Evolutionary conservation across 116 monocot genomes (phyloP), one percentile per base, ranked within the genome.

Genomic region (Zostera marina): DNA sequence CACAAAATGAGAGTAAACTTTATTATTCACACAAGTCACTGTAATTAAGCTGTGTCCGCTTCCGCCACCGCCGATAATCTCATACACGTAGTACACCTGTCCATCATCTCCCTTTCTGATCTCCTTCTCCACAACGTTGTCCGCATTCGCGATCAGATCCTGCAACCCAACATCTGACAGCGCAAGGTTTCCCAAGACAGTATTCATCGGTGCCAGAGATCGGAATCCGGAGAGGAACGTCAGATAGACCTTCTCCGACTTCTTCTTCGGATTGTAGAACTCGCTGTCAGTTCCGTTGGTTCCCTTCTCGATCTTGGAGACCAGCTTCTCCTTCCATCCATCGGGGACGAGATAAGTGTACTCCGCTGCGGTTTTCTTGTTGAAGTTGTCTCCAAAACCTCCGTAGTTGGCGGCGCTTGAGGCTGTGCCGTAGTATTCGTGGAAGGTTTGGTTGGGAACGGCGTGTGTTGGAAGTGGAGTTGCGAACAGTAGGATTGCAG

Each of bases 361-460:
- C 73, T 94, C 94, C 9, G 88, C 94, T 40, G 94, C 32, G 72
- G 71, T 69, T 66, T 82, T 81, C 73, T 88, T 94, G 77, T 42
- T 68, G 45, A 81, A 61, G 94, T 88, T 94, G 25, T 84, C 94
- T 14, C 94, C 88, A 68, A 79, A 88, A 45, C 94, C 84, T 15
- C 88, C 94, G 81, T 94, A 94, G 81, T 81, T 94, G 66, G 94
- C 88, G 38, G 94, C 84, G 73, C 84, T 84, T 52, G 88, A 84
- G 53, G 88, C 94, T 9, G 94, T 94, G 47, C 94, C 94, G 79
- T 94, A 94, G 81, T 94, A 88, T 42, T 77, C n/a, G 32, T 70
- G 59, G 82, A 88, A 81, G n/a, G 68, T 7, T 25, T 44, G n/a
- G 47, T 63, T 45, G 55, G 55, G 48, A 51, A 59, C 19, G 32